phyloP scores from a whole-genome alignment of 768 basidiomycete species.

The Saitozyma podzolica region DNA sequence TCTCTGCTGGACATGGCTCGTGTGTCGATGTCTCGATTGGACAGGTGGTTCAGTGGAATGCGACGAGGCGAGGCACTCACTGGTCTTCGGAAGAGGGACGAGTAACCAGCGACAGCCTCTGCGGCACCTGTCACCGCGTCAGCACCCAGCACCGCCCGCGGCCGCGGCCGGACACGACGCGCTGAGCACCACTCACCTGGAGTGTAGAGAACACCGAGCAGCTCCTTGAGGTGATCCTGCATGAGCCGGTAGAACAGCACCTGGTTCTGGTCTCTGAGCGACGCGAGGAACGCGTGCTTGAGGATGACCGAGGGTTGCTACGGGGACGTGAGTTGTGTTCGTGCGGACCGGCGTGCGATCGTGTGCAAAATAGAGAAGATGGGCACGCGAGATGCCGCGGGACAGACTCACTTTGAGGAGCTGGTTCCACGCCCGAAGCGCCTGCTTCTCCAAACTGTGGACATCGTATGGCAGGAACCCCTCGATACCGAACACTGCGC shows the following conservation, averaged over 20 bases:
- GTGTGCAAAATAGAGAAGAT: background rate
- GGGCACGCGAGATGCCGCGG: background rate
- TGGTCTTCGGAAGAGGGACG: slow-evolving; percentile 73
- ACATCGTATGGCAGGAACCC: slow-evolving; percentile 56
- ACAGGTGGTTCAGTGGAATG: background rate
- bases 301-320: slow-evolving; percentile 57
- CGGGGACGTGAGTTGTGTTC: slow-evolving; percentile 19
- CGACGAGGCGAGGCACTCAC: slow-evolving; percentile 35
- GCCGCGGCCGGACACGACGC: background rate
- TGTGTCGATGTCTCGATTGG: too few species aligned
- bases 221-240: slow-evolving; percentile 64
- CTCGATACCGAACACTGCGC: slow-evolving; percentile 64
- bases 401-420: slow-evolving; percentile 37
- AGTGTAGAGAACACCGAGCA: slow-evolving; percentile 75
- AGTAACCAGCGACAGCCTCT: slow-evolving; percentile 79
- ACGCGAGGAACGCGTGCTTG: slow-evolving; percentile 69
- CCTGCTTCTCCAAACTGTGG: slow-evolving; percentile 53
- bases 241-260: slow-evolving; percentile 76
- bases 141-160: background rate
- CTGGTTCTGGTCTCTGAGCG: slow-evolving; percentile 55
- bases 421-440: slow-evolving; percentile 72
- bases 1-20: too few species aligned
- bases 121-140: slow-evolving; percentile 52
- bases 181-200: slow-evolving; percentile 60
- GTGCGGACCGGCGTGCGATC: background rate